phyloP scores from a whole-genome alignment of 106 monocot species.

The Ottelia alismoides region DNA sequence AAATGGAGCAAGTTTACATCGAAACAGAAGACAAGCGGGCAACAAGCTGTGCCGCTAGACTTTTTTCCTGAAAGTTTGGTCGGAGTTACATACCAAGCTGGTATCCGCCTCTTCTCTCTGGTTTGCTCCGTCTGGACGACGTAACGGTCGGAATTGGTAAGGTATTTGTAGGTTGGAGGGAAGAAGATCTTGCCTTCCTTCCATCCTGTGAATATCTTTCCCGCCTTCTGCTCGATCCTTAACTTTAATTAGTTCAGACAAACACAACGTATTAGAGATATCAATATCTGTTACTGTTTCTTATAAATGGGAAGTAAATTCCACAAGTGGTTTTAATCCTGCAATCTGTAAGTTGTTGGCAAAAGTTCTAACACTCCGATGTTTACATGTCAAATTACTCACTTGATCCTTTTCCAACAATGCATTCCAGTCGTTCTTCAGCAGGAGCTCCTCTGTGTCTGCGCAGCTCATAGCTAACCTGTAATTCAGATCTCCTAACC shows the following conservation, averaged over 20 bases:
- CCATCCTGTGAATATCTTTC: slow-evolving; percentile 52
- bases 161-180: slow-evolving; percentile 68
- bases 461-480: slow-evolving; percentile 19
- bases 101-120: slow-evolving; percentile 38
- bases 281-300: background rate
- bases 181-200: slow-evolving; percentile 56
- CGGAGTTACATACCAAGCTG: slow-evolving; percentile 45
- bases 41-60: no score
- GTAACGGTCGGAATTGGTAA: slow-evolving; percentile 42
- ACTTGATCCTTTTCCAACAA: slow-evolving; percentile 68
- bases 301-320: no score
- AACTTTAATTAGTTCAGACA: slow-evolving; percentile 19
- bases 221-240: slow-evolving; percentile 33
- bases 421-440: slow-evolving; percentile 40
- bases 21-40: no score
- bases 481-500: slow-evolving; percentile 79
- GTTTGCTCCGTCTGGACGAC: slow-evolving; percentile 21
- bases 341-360: no score
- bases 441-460: slow-evolving; percentile 23
- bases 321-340: no score
- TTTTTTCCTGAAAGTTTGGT: background rate
- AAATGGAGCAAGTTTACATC: no score
- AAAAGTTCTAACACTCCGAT: no score
- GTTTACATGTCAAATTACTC: no score
- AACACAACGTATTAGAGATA: background rate